A percentile compares a stretch with the other conserved stretches of the same genome.
Conservation (phyloP, 805 yeast genomes). For the Yarrowia yakushimensis region DNA sequence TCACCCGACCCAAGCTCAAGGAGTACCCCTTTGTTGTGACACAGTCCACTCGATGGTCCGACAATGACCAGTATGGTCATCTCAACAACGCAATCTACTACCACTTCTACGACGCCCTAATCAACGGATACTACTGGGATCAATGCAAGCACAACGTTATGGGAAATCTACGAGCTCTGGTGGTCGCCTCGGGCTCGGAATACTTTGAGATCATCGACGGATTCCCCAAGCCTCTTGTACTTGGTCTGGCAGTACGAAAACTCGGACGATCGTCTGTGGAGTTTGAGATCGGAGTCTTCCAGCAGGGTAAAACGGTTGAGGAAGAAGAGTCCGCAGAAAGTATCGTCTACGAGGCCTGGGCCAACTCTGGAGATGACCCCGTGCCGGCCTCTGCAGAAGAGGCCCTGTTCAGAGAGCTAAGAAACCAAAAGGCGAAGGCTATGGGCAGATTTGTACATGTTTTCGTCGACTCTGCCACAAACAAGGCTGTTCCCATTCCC, state of each 20-base stretch:
- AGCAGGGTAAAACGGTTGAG: constrained; percentile 24
- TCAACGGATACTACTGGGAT: constrained; percentile 27
- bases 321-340: constrained; percentile 15
- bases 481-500: constrained; percentile 30
- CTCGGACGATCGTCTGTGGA: constrained; percentile 34
- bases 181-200: constrained; percentile 34
- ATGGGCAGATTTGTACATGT: constrained; percentile 35
- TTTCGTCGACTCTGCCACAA: constrained; percentile 33
- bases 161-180: constrained; percentile 29
- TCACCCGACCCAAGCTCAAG: constrained; percentile 26
- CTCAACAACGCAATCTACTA: constrained; percentile 35
- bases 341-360: constrained; percentile 17
- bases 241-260: constrained; percentile 33
- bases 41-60: constrained; percentile 33
- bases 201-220: constrained; percentile 34
- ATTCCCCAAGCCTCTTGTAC: constrained; percentile 33
- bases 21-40: constrained; percentile 28
- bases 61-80: constrained; percentile 35
- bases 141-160: constrained; percentile 27
- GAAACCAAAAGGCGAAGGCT: constrained; percentile 32
- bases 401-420: constrained; percentile 24
- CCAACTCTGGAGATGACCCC: constrained; percentile 26
- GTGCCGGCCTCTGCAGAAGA: constrained; percentile 22
- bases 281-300: constrained; percentile 36
- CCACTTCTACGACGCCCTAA: constrained; percentile 28